Evolutionary conservation across 768 basidiomycete genomes (phyloP), one percentile per base, ranked within the genome.

Genomic region (Tylopilus balloui): DNA sequence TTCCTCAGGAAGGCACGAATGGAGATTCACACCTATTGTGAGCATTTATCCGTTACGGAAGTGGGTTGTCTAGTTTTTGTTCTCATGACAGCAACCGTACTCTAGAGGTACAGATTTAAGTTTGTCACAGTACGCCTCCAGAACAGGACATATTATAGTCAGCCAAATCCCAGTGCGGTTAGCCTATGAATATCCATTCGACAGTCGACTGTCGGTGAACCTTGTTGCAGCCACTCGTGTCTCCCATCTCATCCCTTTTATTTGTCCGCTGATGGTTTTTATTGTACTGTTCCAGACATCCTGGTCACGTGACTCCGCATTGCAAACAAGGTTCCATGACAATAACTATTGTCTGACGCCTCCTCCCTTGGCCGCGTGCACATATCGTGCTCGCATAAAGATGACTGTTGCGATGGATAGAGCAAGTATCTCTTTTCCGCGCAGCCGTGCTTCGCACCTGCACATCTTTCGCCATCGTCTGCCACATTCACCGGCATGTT

Each of bases 371-470:
- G 17, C 32, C 31, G 54, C 37, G 44, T 51, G 50, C 49, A 25
- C 38, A 11, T 15, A 35, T 17, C 39, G 25, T 24, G 21, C 34
- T 42, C 29, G 31, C 54, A 50, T 67, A 69, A 58, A 41, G 62
- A n/a, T n/a, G 53, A 38, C 47, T 25, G 46, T 29, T 27, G 47
- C 29, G n/a, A 51, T 45, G 15, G 47, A 38, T 19, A 23, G 11
- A 17, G n/a, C 38, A 36, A 42, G 17, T 9, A 38, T 42, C 38
- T 39, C 47, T 23, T 44, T 27, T 54, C 47, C 42, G 63, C 58
- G 56, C 54, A 66, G 59, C 62, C 60, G 63, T 51, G 62, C 63
- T 67, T 43, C 61, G 56, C 67, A 6, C 20, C 27, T 45, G 54
- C 56, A 45, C 36, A 41, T 45, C 45, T 53, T 50, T 50, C 47